Conservation (phyloP, 2,329 filamentous ascomycete species). For the Boeremia lycopersici region DNA sequence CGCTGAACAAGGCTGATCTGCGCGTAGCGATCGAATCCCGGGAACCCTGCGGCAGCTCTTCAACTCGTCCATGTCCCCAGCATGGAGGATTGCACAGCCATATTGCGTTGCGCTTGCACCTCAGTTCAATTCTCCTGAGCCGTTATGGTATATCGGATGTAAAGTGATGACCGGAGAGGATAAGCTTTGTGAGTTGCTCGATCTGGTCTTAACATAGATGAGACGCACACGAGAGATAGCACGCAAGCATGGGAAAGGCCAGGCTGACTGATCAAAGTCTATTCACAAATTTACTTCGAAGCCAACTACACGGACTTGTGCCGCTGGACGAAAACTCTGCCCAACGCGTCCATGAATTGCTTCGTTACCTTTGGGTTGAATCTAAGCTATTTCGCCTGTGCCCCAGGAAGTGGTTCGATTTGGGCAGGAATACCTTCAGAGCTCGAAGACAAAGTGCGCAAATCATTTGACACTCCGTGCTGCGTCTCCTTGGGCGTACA, state of each 20-base stretch:
- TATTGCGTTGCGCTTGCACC: constrained; percentile 44
- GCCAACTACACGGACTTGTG: constrained; percentile 39
- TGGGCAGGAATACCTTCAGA: constrained; percentile 43
- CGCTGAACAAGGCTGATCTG: constrained; percentile 23
- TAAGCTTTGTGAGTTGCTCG: constrained; percentile 41
- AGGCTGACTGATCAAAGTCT: constrained; percentile 33
- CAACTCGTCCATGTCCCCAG: constrained; percentile 38
- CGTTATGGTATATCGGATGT: constrained; percentile 44
- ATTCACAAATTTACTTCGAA: constrained; percentile 42
- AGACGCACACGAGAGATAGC: neutral
- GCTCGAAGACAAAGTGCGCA: constrained; percentile 42
- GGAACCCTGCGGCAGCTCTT: constrained; percentile 43
- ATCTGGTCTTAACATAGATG: neutral
- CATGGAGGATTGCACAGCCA: constrained; percentile 41
- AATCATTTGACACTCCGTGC: constrained; percentile 38
- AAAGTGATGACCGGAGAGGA: constrained; percentile 42
- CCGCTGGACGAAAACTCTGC: constrained; percentile 36
- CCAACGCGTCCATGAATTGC: constrained; percentile 35
- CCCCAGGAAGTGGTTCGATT: constrained; percentile 39
- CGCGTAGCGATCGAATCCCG: constrained; percentile 40
- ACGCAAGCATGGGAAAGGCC: neutral
- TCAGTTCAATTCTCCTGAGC: constrained; percentile 32
- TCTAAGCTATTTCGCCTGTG: constrained; percentile 40
- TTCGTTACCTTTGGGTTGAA: constrained; percentile 43
- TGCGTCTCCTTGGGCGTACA: constrained; percentile 39